Conservation (phyloP, 257 asterid genomes). For the Solanum pinnatisectum region DNA sequence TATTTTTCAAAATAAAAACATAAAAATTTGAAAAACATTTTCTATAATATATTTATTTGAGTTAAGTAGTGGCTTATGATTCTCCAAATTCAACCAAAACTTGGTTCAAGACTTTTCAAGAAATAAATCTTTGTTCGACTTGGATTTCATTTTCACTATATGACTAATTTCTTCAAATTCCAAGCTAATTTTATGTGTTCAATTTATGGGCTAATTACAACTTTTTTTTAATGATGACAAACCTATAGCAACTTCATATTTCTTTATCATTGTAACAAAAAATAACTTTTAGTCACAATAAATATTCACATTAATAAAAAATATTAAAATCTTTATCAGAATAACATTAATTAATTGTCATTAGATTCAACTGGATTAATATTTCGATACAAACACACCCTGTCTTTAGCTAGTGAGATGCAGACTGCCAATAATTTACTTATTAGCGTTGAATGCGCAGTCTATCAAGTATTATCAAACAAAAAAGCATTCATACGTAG, state of each 20-base stretch:
- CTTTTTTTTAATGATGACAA: no score
- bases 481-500: background rate
- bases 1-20: background rate
- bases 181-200: background rate
- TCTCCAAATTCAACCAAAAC: background rate
- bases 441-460: background rate
- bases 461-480: background rate
- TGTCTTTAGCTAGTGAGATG: background rate
- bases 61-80: background rate
- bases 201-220: background rate
- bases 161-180: background rate
- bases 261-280: no score
- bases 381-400: background rate
- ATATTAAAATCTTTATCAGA: background rate
- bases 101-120: background rate
- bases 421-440: background rate
- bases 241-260: no score
- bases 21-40: no score
- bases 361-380: no score
- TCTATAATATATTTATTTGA: background rate
- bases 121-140: background rate
- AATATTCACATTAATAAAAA: background rate
- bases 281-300: no score
- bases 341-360: no score
- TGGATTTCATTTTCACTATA: background rate